These are phyloP conservation scores for Neonectria coccinea DNA, from an alignment of 2,329 filamentous ascomycete genomes.

Conservation along the genomic window DNA sequence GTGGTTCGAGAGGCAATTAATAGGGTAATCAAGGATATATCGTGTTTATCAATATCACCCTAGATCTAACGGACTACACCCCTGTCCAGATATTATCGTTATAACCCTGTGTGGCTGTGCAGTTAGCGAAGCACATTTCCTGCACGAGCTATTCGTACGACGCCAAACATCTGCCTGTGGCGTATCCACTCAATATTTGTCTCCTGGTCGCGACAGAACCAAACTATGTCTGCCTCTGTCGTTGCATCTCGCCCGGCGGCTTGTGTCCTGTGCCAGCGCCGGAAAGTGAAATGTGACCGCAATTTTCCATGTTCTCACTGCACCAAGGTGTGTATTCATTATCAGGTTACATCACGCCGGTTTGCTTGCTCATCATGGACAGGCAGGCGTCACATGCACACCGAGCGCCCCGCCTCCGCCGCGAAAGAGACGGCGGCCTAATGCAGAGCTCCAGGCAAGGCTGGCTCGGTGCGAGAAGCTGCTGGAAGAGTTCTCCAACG, in stretches of 20 bases:
- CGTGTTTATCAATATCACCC: background rate
- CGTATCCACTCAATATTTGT: too few species aligned
- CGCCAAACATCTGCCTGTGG: background rate
- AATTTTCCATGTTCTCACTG: conserved; percentile 19
- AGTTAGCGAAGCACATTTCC: background rate
- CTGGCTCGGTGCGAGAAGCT: conserved; percentile 17
- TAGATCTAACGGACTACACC: background rate
- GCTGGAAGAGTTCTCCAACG: background rate
- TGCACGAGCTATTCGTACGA: background rate
- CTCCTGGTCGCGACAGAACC: background rate
- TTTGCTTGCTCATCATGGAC: background rate
- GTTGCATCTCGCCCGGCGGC: background rate
- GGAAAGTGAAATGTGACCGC: conserved; percentile 24
- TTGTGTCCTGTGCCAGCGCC: conserved; percentile 13
- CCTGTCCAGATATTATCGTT: background rate
- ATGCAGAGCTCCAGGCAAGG: conserved; percentile 13
- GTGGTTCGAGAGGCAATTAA: too few species aligned
- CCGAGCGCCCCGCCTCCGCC: conserved; percentile 9
- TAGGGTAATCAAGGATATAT: background rate
- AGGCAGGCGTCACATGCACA: conserved; percentile 8
- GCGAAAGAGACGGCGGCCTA: background rate
- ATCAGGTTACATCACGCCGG: background rate
- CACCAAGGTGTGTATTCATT: conserved; percentile 6
- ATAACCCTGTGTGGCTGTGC: background rate
- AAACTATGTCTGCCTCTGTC: background rate